A percentile compares a stretch with the other conserved stretches of the same genome.
Evolutionary conservation across 192 early-diverging fungal genomes (phyloP).

Genomic region (Coemansia interrupta): DNA sequence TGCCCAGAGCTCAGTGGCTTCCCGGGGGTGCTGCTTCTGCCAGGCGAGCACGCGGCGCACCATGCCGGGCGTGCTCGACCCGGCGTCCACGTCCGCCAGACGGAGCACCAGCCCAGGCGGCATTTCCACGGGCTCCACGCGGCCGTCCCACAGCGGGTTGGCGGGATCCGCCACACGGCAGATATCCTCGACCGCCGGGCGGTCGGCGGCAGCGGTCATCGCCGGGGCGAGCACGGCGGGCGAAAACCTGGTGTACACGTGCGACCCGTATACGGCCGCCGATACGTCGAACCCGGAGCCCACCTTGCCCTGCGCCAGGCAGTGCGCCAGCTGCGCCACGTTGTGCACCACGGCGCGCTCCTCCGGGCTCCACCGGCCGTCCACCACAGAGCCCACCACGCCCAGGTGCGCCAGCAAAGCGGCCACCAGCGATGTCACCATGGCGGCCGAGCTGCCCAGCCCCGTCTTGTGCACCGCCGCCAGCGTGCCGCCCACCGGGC

Average conservation of each 20-base stretch:
- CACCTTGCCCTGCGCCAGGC: slow-evolving; percentile 97
- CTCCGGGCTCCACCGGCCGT: slow-evolving; percentile 27
- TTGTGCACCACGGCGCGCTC: slow-evolving; percentile 66
- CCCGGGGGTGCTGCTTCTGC: slow-evolving; percentile 65
- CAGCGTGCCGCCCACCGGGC: slow-evolving; percentile 61
- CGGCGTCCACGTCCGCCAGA: slow-evolving; percentile 90
- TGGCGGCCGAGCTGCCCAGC: slow-evolving; percentile 92
- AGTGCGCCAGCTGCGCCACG: slow-evolving; percentile 86
- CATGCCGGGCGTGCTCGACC: slow-evolving; percentile 90
- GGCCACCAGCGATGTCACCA: slow-evolving; percentile 88
- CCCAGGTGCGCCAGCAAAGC: slow-evolving; percentile 75
- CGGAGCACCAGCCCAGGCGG: slow-evolving; percentile 71
- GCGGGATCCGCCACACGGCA: slow-evolving; percentile 31
- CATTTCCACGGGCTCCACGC: slow-evolving; percentile 60
- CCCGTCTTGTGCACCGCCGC: slow-evolving; percentile 88
- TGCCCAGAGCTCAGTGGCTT: slow-evolving; percentile 52
- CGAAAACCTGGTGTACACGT: slow-evolving; percentile 79
- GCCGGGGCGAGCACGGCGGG: slow-evolving; percentile 60
- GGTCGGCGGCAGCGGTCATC: slow-evolving; percentile 44
- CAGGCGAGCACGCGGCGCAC: slow-evolving; percentile 83
- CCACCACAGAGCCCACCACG: slow-evolving; percentile 20
- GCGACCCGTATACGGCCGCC: slow-evolving; percentile 86
- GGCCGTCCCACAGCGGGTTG: slow-evolving; percentile 64
- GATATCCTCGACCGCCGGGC: slow-evolving; percentile 13
- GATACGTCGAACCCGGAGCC: slow-evolving; percentile 96